phyloP scores from a whole-genome alignment of 805 yeast species.

The Candida pseudofarinosa region DNA sequence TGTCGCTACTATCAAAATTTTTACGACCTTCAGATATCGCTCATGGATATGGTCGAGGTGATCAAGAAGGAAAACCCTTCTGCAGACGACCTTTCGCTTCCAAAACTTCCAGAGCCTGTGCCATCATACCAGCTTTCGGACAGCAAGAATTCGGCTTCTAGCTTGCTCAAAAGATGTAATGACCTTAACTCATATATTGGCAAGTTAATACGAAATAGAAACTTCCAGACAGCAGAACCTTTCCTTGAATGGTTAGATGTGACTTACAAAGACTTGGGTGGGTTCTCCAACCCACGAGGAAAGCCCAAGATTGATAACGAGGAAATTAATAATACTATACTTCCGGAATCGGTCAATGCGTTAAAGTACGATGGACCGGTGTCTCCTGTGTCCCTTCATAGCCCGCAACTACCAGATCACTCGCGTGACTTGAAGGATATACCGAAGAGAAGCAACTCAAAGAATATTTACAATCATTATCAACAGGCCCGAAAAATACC shows the following conservation, averaged over 20 bases:
- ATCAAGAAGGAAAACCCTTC: neutral
- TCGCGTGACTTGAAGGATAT: neutral
- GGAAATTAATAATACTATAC: conserved; percentile 16
- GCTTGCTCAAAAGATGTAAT: conserved; percentile 16
- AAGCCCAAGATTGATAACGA: conserved; percentile 13
- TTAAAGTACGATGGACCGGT: neutral
- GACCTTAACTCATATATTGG: conserved; percentile 25
- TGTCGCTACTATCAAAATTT: conserved; percentile 36
- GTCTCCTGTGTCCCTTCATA: neutral
- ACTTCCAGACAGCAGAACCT: conserved; percentile 22
- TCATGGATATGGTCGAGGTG: conserved; percentile 10
- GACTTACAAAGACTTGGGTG: conserved; percentile 24
- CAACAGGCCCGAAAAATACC: conserved; percentile 16
- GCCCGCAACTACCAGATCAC: neutral
- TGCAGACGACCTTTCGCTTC: conserved; percentile 12
- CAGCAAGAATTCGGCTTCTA: conserved; percentile 8
- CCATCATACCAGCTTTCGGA: conserved; percentile 10
- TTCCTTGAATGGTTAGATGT: conserved; percentile 28
- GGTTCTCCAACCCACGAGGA: conserved; percentile 16
- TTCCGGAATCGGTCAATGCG: conserved; percentile 7
- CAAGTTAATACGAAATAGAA: conserved; percentile 13
- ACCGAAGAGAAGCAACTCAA: conserved; percentile 21
- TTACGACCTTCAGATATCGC: conserved; percentile 25
- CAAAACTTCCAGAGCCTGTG: conserved; percentile 30
- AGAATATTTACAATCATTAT: conserved; percentile 30